Evolutionary conservation across 1,284 basidiomycete species (phyloP), one percentile per base, ranked within the genome.

Genomic region (Moesziomyces globuligerus): DNA sequence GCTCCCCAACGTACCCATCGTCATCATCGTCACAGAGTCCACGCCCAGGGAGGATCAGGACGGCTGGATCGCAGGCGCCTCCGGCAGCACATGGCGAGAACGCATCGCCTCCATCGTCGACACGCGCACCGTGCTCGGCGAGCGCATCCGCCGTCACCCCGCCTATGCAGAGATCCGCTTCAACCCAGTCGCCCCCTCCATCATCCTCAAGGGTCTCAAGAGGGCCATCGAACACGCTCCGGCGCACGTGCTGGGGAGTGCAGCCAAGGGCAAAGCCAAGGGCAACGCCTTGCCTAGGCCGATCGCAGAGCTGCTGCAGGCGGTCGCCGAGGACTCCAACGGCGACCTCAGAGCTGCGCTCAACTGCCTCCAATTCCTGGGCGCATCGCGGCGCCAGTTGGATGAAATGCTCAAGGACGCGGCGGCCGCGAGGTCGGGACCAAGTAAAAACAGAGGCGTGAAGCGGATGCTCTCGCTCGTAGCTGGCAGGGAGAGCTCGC

Each of bases 291-390:
- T 29, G 7, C 29, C 42, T 17, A 57, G 54, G 9, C n/a, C 20
- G 17, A 24, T 55, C 50, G 3, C 36, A 9, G 55, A 70, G 11
- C 26, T 70, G 32, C 52, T 49, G 6, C 61, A 45, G 20, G 49
- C 43, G 6, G 86, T 97, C 50, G 87, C 93, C 2, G 88, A 90
- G 40, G 88, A 90, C 0, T 87, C 91, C 0, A 90, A 90, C 74
- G 95, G 95, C 0, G 95, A 98, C 79, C 90, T 98, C 18, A 86
- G 95, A 37, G 92, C 91, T 56, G 95, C 94, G 0, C 87, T 96
- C 64, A 98, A 94, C 88, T 89, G 90, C 0, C 85, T 98, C 4
- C 92, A 98, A 77, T 92, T 98, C 79, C 86, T 86, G 1, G 65
- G 74, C 13, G 85, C 83, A 54, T 46, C 56, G n/a, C 48, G 48